phyloP scores from a whole-genome alignment of 129 eudicot species.

The Chrysanthemum seticuspe region DNA sequence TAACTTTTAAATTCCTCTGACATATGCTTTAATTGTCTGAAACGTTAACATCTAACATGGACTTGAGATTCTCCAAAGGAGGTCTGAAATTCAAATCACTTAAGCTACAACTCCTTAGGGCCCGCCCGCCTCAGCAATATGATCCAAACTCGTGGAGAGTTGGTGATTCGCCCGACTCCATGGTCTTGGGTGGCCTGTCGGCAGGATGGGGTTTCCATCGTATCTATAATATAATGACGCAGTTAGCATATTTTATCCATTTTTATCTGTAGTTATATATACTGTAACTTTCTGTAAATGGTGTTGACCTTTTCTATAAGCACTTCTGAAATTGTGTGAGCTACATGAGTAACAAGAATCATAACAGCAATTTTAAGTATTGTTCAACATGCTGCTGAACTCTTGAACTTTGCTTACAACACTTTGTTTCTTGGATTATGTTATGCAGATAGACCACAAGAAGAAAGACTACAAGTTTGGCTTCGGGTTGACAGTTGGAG shows the following conservation, averaged over 20 bases:
- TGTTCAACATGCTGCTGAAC: background rate
- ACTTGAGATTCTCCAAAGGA: background rate
- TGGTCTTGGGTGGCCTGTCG: background rate
- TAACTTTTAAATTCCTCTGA: no score
- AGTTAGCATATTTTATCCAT: no score
- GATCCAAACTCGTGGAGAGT: background rate
- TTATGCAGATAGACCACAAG: slow-evolving; percentile 74
- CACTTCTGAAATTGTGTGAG: no score
- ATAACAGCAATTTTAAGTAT: background rate
- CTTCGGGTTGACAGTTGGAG: slow-evolving; percentile 92
- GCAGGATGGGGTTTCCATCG: no score
- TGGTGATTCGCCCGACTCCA: background rate
- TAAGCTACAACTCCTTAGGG: background rate
- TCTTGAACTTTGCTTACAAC: background rate
- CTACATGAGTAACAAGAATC: no score
- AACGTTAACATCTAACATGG: background rate
- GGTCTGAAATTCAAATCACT: background rate
- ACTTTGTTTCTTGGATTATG: slow-evolving; percentile 1
- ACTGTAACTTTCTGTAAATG: background rate
- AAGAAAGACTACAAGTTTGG: slow-evolving; percentile 98
- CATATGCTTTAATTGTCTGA: no score
- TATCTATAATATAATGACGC: no score
- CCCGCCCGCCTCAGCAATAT: background rate
- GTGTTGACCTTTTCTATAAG: no score
- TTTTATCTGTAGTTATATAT: no score